Evolutionary conservation across 2,329 filamentous ascomycete species (phyloP).

Genomic region (Diplodia scrobiculata): DNA sequence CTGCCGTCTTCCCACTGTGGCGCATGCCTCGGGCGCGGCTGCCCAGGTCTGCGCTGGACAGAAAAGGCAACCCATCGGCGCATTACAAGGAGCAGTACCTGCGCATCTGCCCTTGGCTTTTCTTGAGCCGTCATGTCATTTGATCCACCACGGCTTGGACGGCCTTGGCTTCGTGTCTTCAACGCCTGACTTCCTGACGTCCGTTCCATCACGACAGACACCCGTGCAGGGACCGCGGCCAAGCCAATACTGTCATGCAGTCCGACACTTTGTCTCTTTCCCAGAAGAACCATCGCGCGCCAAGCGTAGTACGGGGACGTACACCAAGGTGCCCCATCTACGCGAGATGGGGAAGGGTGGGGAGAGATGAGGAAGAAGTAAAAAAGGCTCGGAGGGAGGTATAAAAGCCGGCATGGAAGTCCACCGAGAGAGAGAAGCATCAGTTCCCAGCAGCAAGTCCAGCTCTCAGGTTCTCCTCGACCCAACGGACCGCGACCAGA

Average conservation of each 20-base stretch:
- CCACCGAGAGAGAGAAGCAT: not conserved
- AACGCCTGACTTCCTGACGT: conserved; percentile 6
- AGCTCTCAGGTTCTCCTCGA: conserved; percentile 2
- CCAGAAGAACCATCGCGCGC: conserved; percentile 5
- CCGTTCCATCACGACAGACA: not conserved
- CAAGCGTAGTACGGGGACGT: not conserved
- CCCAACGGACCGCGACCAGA: not conserved
- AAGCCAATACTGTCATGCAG: conserved; percentile 20
- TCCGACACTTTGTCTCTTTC: conserved; percentile 5
- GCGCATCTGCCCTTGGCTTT: not conserved
- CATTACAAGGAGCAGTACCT: not conserved
- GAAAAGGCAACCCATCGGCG: conserved; percentile 3
- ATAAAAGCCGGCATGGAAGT: not conserved
- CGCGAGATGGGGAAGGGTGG: not conserved
- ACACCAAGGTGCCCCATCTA: conserved; percentile 2
- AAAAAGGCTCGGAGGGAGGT: not conserved
- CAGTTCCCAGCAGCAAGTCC: conserved; percentile 2
- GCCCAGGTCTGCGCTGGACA: not conserved
- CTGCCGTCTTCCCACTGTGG: not conserved
- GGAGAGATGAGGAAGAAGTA: too few species aligned
- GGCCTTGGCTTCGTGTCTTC: not conserved
- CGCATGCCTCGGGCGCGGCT: not conserved
- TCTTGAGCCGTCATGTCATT: not conserved
- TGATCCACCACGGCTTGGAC: conserved; percentile 1
- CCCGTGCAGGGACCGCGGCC: not conserved